Conservation (phyloP, 345 rosid genomes). For the Sonneratia caseolaris region DNA sequence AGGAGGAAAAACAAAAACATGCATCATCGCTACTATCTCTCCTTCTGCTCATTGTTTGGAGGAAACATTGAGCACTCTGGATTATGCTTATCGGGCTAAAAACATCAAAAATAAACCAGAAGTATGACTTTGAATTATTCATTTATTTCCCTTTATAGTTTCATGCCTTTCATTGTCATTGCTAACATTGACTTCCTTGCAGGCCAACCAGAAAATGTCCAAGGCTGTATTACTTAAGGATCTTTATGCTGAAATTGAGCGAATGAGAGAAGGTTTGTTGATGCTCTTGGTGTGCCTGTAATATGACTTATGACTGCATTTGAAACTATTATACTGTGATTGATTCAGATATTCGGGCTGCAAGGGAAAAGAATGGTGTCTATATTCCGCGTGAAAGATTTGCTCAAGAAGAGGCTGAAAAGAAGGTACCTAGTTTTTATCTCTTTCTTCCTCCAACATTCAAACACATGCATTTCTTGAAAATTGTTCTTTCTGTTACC, state of each 20-base stretch:
- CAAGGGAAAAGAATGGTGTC: slow-evolving; percentile 89
- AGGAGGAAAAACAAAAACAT: slow-evolving; percentile 96
- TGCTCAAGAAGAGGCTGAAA: slow-evolving; percentile 77
- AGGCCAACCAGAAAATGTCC: slow-evolving; percentile 92
- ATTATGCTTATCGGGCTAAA: slow-evolving; percentile 89
- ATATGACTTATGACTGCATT: slow-evolving; percentile 1
- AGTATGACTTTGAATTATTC: slow-evolving; percentile 31
- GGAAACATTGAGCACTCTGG: slow-evolving; percentile 91
- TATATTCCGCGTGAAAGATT: slow-evolving; percentile 76
- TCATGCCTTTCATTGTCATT: neutral
- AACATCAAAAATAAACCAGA: slow-evolving; percentile 91
- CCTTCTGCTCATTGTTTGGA: slow-evolving; percentile 78
- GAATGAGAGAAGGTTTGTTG: slow-evolving; percentile 75
- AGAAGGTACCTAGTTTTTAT: slow-evolving; percentile 45
- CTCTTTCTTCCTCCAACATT: neutral
- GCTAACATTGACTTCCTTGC: slow-evolving; percentile 13
- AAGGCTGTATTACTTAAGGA: slow-evolving; percentile 81
- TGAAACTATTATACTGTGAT: neutral
- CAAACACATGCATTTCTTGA: neutral
- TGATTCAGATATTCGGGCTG: slow-evolving; percentile 76
- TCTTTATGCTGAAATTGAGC: slow-evolving; percentile 78
- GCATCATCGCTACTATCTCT: slow-evolving; percentile 90
- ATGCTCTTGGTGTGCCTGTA: slow-evolving; percentile 1
- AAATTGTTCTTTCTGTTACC: neutral
- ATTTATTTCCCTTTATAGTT: slow-evolving; percentile 7